Evolutionary conservation across 495 filamentous ascomycete genomes (phyloP).

Genomic region (Zalerion maritima): DNA sequence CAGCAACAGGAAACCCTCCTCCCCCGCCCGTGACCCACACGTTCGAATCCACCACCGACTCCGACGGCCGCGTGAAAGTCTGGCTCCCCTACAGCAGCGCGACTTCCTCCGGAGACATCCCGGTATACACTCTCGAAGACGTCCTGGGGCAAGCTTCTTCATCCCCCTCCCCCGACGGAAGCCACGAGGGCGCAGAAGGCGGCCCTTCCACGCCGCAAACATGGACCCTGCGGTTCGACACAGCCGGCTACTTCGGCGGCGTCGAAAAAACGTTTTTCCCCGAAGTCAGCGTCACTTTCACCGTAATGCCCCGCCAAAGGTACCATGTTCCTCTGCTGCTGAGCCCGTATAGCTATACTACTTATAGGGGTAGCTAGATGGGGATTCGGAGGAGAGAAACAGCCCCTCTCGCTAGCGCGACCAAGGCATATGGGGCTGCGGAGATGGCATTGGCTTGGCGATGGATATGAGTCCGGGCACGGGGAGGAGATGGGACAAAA

Average conservation of each 20-base stretch:
- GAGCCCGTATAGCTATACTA: slow-evolving; percentile 83
- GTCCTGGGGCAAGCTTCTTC: slow-evolving; percentile 24
- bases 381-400: too few relatives aligned
- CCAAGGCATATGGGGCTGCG: too few relatives aligned
- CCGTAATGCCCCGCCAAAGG: slow-evolving; percentile 56
- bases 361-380: slow-evolving; percentile 62
- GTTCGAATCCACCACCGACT: slow-evolving; percentile 54
- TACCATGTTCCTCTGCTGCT: slow-evolving; percentile 89
- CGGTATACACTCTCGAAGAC: slow-evolving; percentile 33
- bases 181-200: slow-evolving; percentile 8
- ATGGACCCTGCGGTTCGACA: slow-evolving; percentile 70
- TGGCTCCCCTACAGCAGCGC: slow-evolving; percentile 48
- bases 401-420: too few relatives aligned
- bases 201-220: slow-evolving; percentile 21
- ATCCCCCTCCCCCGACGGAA: slow-evolving; percentile 21
- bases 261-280: slow-evolving; percentile 73
- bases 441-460: too few relatives aligned
- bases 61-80: slow-evolving; percentile 68
- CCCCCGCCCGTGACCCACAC: slow-evolving; percentile 34
- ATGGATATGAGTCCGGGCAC: too few relatives aligned
- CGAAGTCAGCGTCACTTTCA: slow-evolving; percentile 78
- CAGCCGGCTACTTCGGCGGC: slow-evolving; percentile 59
- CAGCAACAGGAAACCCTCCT: slow-evolving; percentile 6
- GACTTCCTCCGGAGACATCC: slow-evolving; percentile 32
- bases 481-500: too few relatives aligned